phyloP scores from a whole-genome alignment of 2,329 filamentous ascomycete species.

The Didymella lethalis region DNA sequence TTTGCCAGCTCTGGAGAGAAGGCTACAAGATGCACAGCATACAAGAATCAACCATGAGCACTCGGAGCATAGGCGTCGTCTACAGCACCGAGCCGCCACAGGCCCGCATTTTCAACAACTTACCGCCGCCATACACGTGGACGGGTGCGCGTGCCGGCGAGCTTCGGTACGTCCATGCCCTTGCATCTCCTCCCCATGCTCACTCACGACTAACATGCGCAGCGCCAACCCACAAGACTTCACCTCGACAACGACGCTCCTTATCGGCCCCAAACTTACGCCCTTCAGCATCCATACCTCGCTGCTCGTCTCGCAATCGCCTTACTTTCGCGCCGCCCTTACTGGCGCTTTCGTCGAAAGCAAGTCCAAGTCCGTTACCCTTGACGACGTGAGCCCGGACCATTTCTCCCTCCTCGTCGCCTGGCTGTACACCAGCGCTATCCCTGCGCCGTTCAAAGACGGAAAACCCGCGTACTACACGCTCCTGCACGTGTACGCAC shows the following conservation, averaged over 20 bases:
- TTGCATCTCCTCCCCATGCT: not conserved
- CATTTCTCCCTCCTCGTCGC: slow-evolving; percentile 60
- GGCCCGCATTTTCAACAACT: slow-evolving; percentile 36
- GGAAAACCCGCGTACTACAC: slow-evolving; percentile 60
- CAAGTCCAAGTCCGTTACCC: slow-evolving; percentile 51
- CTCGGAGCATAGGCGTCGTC: slow-evolving; percentile 23
- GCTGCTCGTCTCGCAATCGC: slow-evolving; percentile 56
- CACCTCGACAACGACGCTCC: slow-evolving; percentile 47
- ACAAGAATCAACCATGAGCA: slow-evolving; percentile 22
- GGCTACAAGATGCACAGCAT: slow-evolving; percentile 14
- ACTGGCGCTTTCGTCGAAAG: slow-evolving; percentile 58
- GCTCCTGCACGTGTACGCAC: slow-evolving; percentile 57
- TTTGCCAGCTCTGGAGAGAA: not conserved
- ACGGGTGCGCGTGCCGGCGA: slow-evolving; percentile 28
- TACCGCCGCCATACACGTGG: slow-evolving; percentile 45
- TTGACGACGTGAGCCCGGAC: slow-evolving; percentile 56
- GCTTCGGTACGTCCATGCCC: slow-evolving; percentile 27
- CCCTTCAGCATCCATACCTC: slow-evolving; percentile 59
- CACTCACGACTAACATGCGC: slow-evolving; percentile 1
- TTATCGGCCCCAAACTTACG: slow-evolving; percentile 52
- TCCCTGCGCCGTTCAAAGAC: slow-evolving; percentile 54
- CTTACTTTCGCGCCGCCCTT: slow-evolving; percentile 62
- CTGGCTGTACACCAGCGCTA: slow-evolving; percentile 59
- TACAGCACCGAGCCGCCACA: slow-evolving; percentile 18
- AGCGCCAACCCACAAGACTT: slow-evolving; percentile 54